Percentiles rank a stretch among this genome's conserved stretches.
Conservation (phyloP, 2,329 filamentous ascomycete genomes). For the Penicillium sp. region DNA sequence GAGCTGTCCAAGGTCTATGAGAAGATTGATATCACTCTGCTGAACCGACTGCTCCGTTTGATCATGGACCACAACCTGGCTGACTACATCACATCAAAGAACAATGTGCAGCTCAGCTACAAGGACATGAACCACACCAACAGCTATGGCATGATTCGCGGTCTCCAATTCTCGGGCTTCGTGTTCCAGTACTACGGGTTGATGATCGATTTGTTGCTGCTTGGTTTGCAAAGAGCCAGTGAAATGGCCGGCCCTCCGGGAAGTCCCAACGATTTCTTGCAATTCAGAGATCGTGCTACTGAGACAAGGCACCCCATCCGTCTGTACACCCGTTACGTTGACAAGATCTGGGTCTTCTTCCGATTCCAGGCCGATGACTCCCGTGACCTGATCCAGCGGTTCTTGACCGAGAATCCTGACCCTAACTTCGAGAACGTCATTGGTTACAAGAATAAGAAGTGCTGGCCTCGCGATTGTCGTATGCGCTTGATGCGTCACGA, state of each 20-base stretch:
- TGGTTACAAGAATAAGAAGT: constrained; percentile 98
- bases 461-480: constrained; percentile 94
- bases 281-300: constrained; percentile 90
- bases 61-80: constrained; percentile 99
- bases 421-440: constrained; percentile 99
- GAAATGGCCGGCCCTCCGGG: constrained; percentile 95
- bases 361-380: constrained; percentile 93
- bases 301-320: constrained; percentile 93
- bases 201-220: constrained; percentile 86
- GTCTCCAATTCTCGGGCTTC: constrained; percentile 95
- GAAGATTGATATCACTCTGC: constrained; percentile 94
- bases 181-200: constrained; percentile 99
- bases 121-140: constrained; percentile 99
- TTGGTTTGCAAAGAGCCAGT: constrained; percentile 92
- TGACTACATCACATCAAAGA: constrained; percentile 98
- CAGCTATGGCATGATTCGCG: constrained; percentile 96
- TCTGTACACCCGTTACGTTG: constrained; percentile 96
- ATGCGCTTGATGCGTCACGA: constrained; percentile 99
- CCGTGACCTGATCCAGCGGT: constrained; percentile 91
- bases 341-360: constrained; percentile 98
- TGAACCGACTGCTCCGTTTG: constrained; percentile 86
- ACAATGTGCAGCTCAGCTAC: constrained; percentile 98
- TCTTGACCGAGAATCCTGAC: constrained; percentile 96
- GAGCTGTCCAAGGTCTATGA: constrained; percentile 99
- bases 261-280: constrained; percentile 93